Conservation (phyloP, 2,329 filamentous ascomycete species). For the Ceratocystis lukuohia region DNA sequence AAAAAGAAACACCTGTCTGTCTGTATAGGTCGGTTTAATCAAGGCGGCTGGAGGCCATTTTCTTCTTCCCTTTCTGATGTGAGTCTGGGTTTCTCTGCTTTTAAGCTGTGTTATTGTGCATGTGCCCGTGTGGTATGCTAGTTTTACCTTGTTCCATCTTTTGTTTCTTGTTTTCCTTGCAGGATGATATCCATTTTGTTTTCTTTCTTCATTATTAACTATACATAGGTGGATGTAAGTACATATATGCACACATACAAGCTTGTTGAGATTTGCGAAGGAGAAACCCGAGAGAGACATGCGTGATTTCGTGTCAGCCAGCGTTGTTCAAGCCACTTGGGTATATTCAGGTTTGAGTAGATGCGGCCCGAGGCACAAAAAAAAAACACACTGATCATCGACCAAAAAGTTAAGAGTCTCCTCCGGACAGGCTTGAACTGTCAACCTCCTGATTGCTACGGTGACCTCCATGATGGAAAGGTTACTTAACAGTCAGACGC, state of each 20-base stretch:
- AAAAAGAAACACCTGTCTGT: neutral
- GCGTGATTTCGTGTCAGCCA: neutral
- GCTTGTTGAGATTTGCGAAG: neutral
- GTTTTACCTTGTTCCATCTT: neutral
- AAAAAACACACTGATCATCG: neutral
- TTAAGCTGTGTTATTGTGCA: neutral
- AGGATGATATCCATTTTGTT: slow-evolving; percentile 10
- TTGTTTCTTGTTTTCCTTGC: neutral
- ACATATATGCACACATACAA: slow-evolving; percentile 1
- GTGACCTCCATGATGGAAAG: neutral
- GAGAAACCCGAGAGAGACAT: neutral
- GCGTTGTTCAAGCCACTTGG: neutral
- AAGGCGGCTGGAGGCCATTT: neutral
- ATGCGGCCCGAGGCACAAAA: neutral
- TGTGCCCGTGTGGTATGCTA: neutral
- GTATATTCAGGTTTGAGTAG: no score
- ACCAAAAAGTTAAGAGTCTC: neutral
- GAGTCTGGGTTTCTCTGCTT: neutral
- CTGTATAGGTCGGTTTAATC: neutral
- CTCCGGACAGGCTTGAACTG: slow-evolving; percentile 8
- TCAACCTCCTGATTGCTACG: neutral
- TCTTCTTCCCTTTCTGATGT: neutral
- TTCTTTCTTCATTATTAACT: neutral
- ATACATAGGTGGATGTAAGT: neutral
- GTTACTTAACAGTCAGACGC: slow-evolving; percentile 43